phyloP scores from a whole-genome alignment of 1,284 basidiomycete genomes.

The Sporisorium graminicola region DNA sequence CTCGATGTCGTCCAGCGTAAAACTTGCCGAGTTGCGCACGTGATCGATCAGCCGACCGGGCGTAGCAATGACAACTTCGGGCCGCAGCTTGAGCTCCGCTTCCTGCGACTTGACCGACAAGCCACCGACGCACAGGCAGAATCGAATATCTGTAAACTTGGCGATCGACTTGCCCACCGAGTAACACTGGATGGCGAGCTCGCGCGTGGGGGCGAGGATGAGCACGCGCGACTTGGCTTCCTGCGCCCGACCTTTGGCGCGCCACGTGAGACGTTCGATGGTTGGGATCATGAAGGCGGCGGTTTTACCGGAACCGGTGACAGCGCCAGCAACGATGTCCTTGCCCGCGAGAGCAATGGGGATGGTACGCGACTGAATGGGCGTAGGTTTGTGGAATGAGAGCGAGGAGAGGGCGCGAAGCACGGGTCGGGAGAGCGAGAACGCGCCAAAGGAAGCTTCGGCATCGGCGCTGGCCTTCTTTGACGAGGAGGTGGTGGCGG shows the following conservation, averaged over 20 bases:
- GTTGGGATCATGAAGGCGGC: slow-evolving; percentile 99
- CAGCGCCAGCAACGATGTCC: slow-evolving; percentile 97
- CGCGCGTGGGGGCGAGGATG: slow-evolving; percentile 94
- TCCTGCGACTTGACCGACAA: slow-evolving; percentile 93
- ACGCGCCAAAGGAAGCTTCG: slow-evolving; percentile 77
- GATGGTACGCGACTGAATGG: slow-evolving; percentile 97
- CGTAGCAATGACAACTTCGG: slow-evolving; percentile 97
- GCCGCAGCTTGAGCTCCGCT: slow-evolving; percentile 92
- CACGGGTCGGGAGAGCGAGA: slow-evolving; percentile 90
- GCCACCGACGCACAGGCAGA: slow-evolving; percentile 97
- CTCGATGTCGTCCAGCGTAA: slow-evolving; percentile 93
- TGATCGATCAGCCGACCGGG: slow-evolving; percentile 98
- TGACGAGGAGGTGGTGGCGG: slow-evolving; percentile 14
- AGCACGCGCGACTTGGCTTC: slow-evolving; percentile 93
- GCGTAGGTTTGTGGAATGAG: slow-evolving; percentile 86
- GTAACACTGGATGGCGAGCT: slow-evolving; percentile 97
- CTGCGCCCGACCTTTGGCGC: slow-evolving; percentile 87
- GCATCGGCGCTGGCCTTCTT: slow-evolving; percentile 23
- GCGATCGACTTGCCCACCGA: slow-evolving; percentile 93
- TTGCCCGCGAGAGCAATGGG: slow-evolving; percentile 97
- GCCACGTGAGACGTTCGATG: slow-evolving; percentile 89
- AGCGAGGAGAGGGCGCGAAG: slow-evolving; percentile 86
- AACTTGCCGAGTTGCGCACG: slow-evolving; percentile 92
- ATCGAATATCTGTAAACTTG: slow-evolving; percentile 86
- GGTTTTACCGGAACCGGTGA: slow-evolving; percentile 95